Evolutionary conservation across 257 asterid species (phyloP).

Genomic region (Hygrophila difformis): DNA sequence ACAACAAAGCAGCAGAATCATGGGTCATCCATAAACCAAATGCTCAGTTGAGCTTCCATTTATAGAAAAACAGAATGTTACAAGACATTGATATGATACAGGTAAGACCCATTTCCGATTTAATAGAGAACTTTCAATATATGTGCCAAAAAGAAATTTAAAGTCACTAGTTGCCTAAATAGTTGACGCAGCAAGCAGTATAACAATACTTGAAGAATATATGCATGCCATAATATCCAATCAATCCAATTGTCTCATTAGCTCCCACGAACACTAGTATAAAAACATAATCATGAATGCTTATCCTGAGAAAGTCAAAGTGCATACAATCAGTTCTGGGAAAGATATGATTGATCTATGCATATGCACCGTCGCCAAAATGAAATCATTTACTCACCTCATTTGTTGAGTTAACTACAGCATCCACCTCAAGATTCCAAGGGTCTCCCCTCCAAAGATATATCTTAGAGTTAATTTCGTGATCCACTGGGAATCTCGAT

Average conservation of each 20-base stretch:
- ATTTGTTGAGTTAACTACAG: slow-evolving; percentile 69
- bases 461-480: slow-evolving; percentile 56
- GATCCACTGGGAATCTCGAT: slow-evolving; percentile 67
- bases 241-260: not conserved
- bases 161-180: no score
- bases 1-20: no score
- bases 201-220: not conserved
- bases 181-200: slow-evolving; percentile 1
- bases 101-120: not conserved
- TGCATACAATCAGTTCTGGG: not conserved
- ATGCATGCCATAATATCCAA: not conserved
- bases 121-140: no score
- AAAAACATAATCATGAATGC: not conserved
- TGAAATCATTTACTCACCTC: slow-evolving; percentile 36
- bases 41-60: no score
- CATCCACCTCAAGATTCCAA: slow-evolving; percentile 85
- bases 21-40: no score
- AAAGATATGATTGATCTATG: no score
- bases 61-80: no score
- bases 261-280: slow-evolving; percentile 5
- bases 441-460: slow-evolving; percentile 83
- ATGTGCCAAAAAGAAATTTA: not conserved
- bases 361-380: no score
- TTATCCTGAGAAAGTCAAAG: not conserved
- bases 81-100: not conserved